Percentiles rank a stretch among this genome's conserved stretches.
These are phyloP conservation scores for Pezicula carpinea DNA, from an alignment of 2,329 filamentous ascomycete genomes.

Conservation along the genomic window DNA sequence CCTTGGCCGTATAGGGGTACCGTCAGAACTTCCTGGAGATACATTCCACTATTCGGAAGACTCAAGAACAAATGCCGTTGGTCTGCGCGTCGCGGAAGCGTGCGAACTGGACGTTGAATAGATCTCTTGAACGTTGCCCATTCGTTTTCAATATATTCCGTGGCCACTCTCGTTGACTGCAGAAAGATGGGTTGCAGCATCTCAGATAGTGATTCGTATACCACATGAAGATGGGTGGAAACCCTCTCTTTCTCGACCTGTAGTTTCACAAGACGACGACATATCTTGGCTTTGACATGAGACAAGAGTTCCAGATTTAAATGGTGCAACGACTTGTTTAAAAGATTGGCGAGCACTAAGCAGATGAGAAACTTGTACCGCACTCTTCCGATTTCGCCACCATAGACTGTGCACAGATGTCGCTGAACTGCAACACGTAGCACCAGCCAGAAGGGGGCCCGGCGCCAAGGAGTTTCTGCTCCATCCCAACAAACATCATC, in stretches of 20 bases:
- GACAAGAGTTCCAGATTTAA: constrained; percentile 32
- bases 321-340: constrained; percentile 31
- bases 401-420: constrained; percentile 37
- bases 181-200: constrained; percentile 24
- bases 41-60: constrained; percentile 35
- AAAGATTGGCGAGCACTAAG: constrained; percentile 38
- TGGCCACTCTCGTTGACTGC: constrained; percentile 24
- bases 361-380: constrained; percentile 56
- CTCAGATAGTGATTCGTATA: constrained; percentile 27
- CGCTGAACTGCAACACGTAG: constrained; percentile 54
- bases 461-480: constrained; percentile 52
- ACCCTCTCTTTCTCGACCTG: constrained; percentile 33
- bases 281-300: constrained; percentile 47
- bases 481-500: constrained; percentile 54
- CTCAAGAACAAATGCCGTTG: constrained; percentile 29
- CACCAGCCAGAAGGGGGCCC: constrained; percentile 57
- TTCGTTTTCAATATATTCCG: constrained; percentile 22
- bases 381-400: constrained; percentile 36
- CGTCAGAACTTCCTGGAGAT: constrained; percentile 22
- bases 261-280: constrained; percentile 53
- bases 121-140: constrained; percentile 38
- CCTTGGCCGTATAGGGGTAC: background rate
- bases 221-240: background rate
- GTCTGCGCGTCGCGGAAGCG: constrained; percentile 35
- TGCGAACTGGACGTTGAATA: constrained; percentile 34